Evolutionary conservation across 768 basidiomycete genomes (phyloP).

Genomic region (Agaricus subrufescens): DNA sequence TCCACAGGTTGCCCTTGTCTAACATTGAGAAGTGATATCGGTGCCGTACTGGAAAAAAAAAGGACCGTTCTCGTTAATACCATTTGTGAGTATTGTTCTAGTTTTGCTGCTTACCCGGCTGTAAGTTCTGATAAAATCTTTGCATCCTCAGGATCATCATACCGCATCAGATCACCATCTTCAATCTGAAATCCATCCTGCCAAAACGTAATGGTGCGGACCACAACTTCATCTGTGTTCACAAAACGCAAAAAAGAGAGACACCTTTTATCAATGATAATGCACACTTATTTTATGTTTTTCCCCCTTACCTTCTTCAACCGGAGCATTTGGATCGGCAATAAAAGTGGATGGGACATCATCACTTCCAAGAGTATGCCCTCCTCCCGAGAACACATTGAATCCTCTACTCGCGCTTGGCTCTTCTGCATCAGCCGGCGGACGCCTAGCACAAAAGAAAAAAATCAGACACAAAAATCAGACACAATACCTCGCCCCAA

Average conservation of each 20-base stretch:
- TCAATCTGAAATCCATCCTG: constrained; percentile 89
- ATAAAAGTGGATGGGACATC: constrained; percentile 76
- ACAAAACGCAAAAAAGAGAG: no score
- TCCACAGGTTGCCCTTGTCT: constrained; percentile 77
- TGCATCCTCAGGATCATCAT: constrained; percentile 73
- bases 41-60: constrained; percentile 55
- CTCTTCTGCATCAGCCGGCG: constrained; percentile 13
- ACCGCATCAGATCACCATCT: constrained; percentile 79
- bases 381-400: constrained; percentile 61
- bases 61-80: no score
- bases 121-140: constrained; percentile 73
- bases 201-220: constrained; percentile 88
- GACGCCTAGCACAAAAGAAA: constrained; percentile 14
- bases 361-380: constrained; percentile 85
- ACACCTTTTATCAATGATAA: no score
- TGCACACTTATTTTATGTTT: background rate
- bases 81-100: no score
- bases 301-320: constrained; percentile 20
- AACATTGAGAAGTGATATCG: constrained; percentile 72
- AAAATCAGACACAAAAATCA: background rate
- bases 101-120: constrained; percentile 47
- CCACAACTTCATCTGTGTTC: constrained; percentile 45
- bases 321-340: constrained; percentile 59
- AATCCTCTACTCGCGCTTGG: constrained; percentile 7
- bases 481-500: no score